Evolutionary conservation across 2,329 filamentous ascomycete species (phyloP), one percentile per base, ranked within the genome.

Genomic region (Biscogniauxia marginata): DNA sequence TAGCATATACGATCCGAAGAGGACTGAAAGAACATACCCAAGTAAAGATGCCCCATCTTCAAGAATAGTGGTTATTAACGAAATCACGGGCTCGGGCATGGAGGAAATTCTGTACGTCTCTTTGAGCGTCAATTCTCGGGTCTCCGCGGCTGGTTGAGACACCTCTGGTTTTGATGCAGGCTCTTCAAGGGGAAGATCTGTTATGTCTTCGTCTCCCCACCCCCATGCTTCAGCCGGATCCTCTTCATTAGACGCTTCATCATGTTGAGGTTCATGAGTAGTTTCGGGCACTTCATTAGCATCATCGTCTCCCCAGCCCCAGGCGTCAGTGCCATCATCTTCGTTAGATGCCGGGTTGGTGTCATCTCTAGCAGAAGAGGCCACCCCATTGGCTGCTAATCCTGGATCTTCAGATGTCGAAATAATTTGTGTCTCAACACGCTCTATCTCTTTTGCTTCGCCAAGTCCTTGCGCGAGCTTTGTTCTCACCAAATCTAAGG

Each of bases 81-180:
- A 79, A 19, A 93, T 78, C 11, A 98, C 85, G 3, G 87, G 84
- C 58, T 91, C 87, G 0, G 95, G 93, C 71, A 97, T 88, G 2
- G 89, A 89, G 0, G 93, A 97, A 51, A 96, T 89, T 56, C 87
- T 90, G 71, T 96, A 99, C 1, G 83, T 89, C 74, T 99, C 95
- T 59, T 82, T 89, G 46, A 98, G 75, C 0, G 90, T 89, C 57
- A 98, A 76, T 68, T 95, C 89, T 54, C 85, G 79, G 7, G 79
- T 78, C 57, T 72, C 64, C 6, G 65, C 46, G 25, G 66, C 53
- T 44, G 66, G 58, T 25, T 54, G 23, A 30, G 56, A 48, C 6
- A 52, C 43, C n/a, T 57, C 53, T 50, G 48, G 5, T 22, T 52
- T 61, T 39, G 63, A 53, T 18, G 67, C 61, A 25, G 68, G 60